Conservation (phyloP, 345 rosid species). For the Conringia planisiliqua region DNA sequence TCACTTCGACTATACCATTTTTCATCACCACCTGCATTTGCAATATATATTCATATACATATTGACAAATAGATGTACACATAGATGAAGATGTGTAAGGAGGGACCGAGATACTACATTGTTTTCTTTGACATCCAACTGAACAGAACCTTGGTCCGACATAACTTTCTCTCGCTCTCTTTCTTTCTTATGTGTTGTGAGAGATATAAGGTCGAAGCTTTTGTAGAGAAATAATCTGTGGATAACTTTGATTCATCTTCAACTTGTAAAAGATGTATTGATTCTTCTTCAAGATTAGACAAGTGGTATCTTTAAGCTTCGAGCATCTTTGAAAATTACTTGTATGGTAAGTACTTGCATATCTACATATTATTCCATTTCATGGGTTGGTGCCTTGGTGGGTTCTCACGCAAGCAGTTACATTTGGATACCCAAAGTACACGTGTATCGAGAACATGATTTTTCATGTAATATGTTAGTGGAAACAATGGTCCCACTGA, state of each 20-base stretch:
- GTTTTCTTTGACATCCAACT: slow-evolving; percentile 11
- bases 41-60: background rate
- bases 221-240: slow-evolving; percentile 15
- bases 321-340: slow-evolving; percentile 5
- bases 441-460: background rate
- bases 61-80: background rate
- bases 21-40: slow-evolving; percentile 66
- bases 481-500: slow-evolving; percentile 3
- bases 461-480: background rate
- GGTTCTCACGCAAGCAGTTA: slow-evolving; percentile 1
- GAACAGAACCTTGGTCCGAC: slow-evolving; percentile 24
- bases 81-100: background rate
- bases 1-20: slow-evolving; percentile 65
- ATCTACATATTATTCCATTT: background rate
- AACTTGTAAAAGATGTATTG: background rate
- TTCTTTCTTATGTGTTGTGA: background rate
- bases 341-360: background rate
- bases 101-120: slow-evolving; percentile 7
- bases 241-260: background rate
- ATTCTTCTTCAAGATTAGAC: slow-evolving; percentile 24
- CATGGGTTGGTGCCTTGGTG: background rate
- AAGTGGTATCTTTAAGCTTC: slow-evolving; percentile 24
- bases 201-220: slow-evolving; percentile 9
- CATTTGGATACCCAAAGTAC: background rate
- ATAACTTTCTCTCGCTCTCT: slow-evolving; percentile 6